Base-by-base conservation (phyloP, 352 stramenopile genomes). In the Phytophthora colocasiae region DNA sequence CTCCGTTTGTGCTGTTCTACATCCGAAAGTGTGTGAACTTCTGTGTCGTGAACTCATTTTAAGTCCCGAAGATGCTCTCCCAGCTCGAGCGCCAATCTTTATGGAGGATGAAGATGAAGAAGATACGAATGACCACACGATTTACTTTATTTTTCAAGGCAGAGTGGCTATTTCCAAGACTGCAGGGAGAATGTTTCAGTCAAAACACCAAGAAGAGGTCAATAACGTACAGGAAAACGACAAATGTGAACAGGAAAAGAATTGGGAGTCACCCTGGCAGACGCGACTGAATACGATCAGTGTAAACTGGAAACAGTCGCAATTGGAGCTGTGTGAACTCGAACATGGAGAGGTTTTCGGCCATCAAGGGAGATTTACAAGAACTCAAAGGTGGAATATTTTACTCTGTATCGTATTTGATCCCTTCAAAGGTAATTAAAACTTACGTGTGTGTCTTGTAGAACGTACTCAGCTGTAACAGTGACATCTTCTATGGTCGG, bases 121-220 rank as follows among this genome's bases (percentile, higher is more conserved):
- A 34, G 27, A 3, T 55, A 45, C 29, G 22, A 40, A 36, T 10
- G 63, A 69, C 4, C 26, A 31, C 11, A n/a, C 58, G n/a, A 22
- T 76, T 8, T 76, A 66, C 38, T 76, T 76, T 40, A 69, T 76
- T 50, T 66, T 76, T n/a, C 57, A 65, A 58, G 68, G 68, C 31
- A 40, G 68, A 14, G 63, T 76, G 24, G 47, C 63, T 19, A 34
- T 70, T 14, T 73, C 46, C 4, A 76, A 76, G 54, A 76, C 63
- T 24, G 41, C 49, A 7, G 58, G 58, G 9, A 46, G 36, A 11
- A 73, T 69, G 53, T 73, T 76, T 19, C 63, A 76, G 45, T 63
- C 68, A n/a, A 44, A 52, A 46, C 22, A 40, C 4, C 43, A n/a
- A 19, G 5, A 29, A 31, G 50, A 73, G 17, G 6, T 10, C 31